These are phyloP conservation scores for Solanum ahanhuiri DNA, from an alignment of 257 asterid genomes.

Conservation along the genomic window DNA sequence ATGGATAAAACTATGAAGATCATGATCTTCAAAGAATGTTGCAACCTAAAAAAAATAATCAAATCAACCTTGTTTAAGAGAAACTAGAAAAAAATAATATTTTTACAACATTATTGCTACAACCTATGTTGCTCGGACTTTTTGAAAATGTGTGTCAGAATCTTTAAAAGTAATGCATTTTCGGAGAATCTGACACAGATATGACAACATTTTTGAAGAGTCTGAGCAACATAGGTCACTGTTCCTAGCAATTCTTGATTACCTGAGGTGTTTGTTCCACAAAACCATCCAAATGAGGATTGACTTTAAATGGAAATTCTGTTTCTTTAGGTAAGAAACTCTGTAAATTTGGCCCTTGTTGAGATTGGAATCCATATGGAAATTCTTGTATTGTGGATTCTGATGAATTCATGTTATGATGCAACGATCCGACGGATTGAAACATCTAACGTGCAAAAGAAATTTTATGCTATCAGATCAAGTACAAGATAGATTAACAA, in stretches of 20 bases:
- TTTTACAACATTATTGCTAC: not conserved
- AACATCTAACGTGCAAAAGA: constrained; percentile 22
- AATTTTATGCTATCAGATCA: not conserved
- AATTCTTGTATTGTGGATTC: constrained; percentile 18
- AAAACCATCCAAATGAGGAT: constrained; percentile 34
- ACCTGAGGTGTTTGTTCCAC: constrained; percentile 54
- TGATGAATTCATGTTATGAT: constrained; percentile 26
- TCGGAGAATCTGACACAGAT: not conserved
- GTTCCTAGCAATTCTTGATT: not conserved
- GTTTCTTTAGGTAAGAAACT: constrained; percentile 11
- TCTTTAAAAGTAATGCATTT: not conserved
- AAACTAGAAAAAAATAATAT: not conserved
- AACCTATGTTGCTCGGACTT: not conserved
- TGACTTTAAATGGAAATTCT: constrained; percentile 22
- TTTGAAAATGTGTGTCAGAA: not conserved
- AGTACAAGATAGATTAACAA: not conserved
- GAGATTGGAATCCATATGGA: constrained; percentile 39
- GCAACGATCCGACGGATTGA: constrained; percentile 33
- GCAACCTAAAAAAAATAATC: constrained; percentile 27
- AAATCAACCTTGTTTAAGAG: not conserved
- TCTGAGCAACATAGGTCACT: not conserved
- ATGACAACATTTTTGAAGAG: not conserved
- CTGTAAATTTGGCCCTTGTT: constrained; percentile 11
- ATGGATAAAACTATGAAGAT: constrained; percentile 69
- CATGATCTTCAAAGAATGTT: constrained; percentile 60